phyloP scores from a whole-genome alignment of 2,329 filamentous ascomycete species.

The Clonostachys byssicola region DNA sequence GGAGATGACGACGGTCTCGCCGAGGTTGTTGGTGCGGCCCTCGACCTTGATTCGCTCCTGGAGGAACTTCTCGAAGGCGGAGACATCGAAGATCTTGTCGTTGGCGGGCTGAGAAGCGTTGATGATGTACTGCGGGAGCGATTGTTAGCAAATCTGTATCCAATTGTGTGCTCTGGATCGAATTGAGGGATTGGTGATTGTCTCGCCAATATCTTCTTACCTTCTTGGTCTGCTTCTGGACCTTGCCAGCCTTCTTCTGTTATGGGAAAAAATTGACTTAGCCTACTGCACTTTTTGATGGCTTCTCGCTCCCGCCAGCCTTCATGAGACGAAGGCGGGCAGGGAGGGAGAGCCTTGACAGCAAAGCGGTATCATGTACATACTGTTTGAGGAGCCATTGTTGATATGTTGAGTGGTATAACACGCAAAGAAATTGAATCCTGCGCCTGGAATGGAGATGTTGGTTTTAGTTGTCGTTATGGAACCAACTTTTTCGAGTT shows the following conservation, averaged over 20 bases:
- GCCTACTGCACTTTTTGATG: slow-evolving; percentile 77
- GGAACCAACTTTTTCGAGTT: no score
- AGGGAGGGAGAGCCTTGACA: slow-evolving; percentile 55
- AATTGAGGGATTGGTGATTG: neutral
- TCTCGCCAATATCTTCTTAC: slow-evolving; percentile 32
- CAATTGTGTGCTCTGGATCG: neutral
- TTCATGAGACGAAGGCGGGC: slow-evolving; percentile 4
- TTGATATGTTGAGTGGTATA: slow-evolving; percentile 32
- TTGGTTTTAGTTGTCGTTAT: slow-evolving; percentile 4
- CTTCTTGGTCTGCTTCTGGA: slow-evolving; percentile 85
- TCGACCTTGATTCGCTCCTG: slow-evolving; percentile 99
- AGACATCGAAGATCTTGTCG: slow-evolving; percentile 99
- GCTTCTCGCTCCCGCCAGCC: slow-evolving; percentile 6
- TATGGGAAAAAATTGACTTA: slow-evolving; percentile 64
- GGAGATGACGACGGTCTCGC: slow-evolving; percentile 85
- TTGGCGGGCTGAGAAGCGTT: slow-evolving; percentile 96
- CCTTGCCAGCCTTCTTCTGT: slow-evolving; percentile 64
- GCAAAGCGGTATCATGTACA: slow-evolving; percentile 87
- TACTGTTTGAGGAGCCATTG: slow-evolving; percentile 90
- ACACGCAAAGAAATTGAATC: slow-evolving; percentile 70
- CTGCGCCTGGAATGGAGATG: slow-evolving; percentile 57
- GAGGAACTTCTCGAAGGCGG: slow-evolving; percentile 99
- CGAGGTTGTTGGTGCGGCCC: slow-evolving; percentile 96
- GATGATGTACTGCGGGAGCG: slow-evolving; percentile 81
- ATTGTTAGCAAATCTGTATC: slow-evolving; percentile 3